Conservation (phyloP, 148 eudicot genomes). For the Silene latifolia region DNA sequence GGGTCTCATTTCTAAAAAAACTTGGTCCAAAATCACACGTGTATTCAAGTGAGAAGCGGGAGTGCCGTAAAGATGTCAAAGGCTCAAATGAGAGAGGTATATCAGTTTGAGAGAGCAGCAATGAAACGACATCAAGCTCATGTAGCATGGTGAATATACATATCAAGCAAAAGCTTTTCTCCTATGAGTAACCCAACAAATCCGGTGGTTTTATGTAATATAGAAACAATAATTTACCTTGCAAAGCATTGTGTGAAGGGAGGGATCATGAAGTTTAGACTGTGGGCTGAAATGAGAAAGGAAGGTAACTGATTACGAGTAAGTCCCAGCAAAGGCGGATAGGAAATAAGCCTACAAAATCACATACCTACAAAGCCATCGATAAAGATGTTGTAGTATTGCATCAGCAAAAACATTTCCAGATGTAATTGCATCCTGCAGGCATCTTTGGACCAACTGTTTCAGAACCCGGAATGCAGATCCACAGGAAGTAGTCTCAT, state of each 20-base stretch:
- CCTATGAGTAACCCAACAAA: neutral
- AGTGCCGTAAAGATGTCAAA: neutral
- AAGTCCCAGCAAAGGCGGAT: neutral
- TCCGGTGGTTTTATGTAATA: neutral
- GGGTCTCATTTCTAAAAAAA: neutral
- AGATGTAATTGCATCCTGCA: slow-evolving; percentile 77
- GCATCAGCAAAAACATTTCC: slow-evolving; percentile 96
- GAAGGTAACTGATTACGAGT: slow-evolving; percentile 2
- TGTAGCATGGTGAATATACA: neutral
- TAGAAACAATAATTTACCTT: slow-evolving; percentile 48
- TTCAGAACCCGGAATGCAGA: slow-evolving; percentile 87
- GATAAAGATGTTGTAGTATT: slow-evolving; percentile 85
- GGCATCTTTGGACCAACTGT: slow-evolving; percentile 89
- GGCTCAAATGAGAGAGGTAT: neutral
- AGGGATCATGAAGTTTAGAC: slow-evolving; percentile 95
- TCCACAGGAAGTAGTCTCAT: slow-evolving; percentile 78
- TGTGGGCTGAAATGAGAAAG: slow-evolving; percentile 61
- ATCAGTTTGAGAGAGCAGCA: neutral
- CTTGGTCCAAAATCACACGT: neutral
- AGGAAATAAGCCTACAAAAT: slow-evolving; percentile 37
- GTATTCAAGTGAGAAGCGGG: neutral
- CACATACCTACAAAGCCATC: slow-evolving; percentile 99
- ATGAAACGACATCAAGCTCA: neutral
- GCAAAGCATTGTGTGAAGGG: slow-evolving; percentile 88
- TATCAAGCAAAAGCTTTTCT: neutral